phyloP scores from a whole-genome alignment of 768 basidiomycete species.

The Coprinellus aureogranulatus region DNA sequence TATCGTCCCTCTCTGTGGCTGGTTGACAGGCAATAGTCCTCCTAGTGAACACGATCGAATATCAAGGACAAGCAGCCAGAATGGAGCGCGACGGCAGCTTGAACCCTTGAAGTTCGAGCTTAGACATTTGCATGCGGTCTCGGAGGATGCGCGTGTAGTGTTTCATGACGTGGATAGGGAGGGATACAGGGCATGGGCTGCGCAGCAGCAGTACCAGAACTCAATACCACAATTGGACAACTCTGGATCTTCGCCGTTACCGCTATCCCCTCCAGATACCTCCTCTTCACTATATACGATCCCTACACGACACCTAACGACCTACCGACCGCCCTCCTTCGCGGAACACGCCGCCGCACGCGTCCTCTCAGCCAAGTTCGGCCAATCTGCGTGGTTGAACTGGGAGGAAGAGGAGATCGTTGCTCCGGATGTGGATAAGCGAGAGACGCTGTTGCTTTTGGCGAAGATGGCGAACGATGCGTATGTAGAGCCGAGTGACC shows the following conservation, averaged over 20 bases:
- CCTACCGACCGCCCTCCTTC: slow-evolving; percentile 50
- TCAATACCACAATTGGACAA: slow-evolving; percentile 16
- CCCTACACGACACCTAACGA: slow-evolving; percentile 32
- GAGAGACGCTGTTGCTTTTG: slow-evolving; percentile 73
- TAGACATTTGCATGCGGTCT: slow-evolving; percentile 61
- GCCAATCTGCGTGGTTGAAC: slow-evolving; percentile 42
- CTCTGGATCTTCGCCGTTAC: too few species aligned
- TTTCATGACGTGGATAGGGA: slow-evolving; percentile 46
- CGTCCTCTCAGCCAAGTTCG: slow-evolving; percentile 42
- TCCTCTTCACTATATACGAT: slow-evolving; percentile 35
- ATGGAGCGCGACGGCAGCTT: background rate
- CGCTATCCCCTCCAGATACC: too few species aligned
- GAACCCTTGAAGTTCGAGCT: slow-evolving; percentile 44
- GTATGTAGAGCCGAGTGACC: slow-evolving; percentile 62
- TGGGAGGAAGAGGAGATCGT: slow-evolving; percentile 78
- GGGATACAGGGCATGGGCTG: slow-evolving; percentile 7
- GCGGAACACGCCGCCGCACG: slow-evolving; percentile 25
- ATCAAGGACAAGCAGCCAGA: background rate
- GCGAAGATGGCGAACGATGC: slow-evolving; percentile 97
- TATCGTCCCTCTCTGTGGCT: slow-evolving; percentile 41
- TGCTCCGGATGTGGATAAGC: slow-evolving; percentile 73
- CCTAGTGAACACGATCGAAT: slow-evolving; percentile 18
- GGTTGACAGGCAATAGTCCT: slow-evolving; percentile 21
- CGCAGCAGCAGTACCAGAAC: slow-evolving; percentile 8
- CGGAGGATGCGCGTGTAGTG: slow-evolving; percentile 45